These are phyloP conservation scores for Erucastrum elatum DNA, from an alignment of 345 rosid genomes.

Conservation along the genomic window DNA sequence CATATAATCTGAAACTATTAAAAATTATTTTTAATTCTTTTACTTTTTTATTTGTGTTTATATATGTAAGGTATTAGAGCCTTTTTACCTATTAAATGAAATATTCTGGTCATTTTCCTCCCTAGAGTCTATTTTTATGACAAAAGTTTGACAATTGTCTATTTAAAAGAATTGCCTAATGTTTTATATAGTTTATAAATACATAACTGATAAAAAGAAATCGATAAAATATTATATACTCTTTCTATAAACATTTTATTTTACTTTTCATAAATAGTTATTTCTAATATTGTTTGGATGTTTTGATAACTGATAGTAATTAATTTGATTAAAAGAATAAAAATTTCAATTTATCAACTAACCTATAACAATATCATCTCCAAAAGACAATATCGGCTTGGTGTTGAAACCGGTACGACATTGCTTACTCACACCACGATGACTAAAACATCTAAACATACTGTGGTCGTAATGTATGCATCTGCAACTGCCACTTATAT, in stretches of 20 bases:
- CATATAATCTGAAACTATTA: no score
- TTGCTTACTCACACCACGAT: not conserved
- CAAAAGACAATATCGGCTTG: not conserved
- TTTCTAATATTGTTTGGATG: not conserved
- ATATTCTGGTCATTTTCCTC: no score
- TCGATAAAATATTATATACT: not conserved
- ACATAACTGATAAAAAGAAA: no score
- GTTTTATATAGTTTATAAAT: not conserved
- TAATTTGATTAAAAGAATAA: no score
- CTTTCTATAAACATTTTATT: not conserved
- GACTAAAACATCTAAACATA: not conserved
- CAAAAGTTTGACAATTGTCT: no score
- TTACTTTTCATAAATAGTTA: not conserved
- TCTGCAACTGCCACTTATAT: not conserved
- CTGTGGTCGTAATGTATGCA: not conserved
- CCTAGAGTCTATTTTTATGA: no score
- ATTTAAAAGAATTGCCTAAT: no score
- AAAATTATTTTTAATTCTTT: no score
- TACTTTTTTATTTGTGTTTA: no score
- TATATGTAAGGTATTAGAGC: no score
- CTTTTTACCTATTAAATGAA: no score
- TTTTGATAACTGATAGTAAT: not conserved
- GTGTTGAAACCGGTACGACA: not conserved
- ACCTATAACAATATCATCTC: not conserved
- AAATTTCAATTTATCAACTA: not conserved